phyloP scores from a whole-genome alignment of 1,139 yeast genomes.

The Saccharomyces hybrid region DNA sequence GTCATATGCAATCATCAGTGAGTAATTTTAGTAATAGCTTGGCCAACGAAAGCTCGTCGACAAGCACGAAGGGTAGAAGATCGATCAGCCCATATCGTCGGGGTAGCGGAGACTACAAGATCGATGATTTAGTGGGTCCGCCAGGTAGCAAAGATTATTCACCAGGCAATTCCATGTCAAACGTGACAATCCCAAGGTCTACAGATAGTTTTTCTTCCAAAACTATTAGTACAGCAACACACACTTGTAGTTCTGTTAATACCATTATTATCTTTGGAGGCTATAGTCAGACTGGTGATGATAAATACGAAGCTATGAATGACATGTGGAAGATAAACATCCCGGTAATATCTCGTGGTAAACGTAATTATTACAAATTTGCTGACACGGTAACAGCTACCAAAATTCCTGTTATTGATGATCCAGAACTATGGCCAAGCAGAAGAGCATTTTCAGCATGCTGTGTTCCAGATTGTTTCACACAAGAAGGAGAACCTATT shows the following conservation, averaged over 20 bases:
- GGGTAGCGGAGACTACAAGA: not conserved
- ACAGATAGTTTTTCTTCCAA: not conserved
- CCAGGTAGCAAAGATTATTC: not conserved
- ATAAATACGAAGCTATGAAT: slow-evolving; percentile 35
- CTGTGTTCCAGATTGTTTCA: slow-evolving; percentile 15
- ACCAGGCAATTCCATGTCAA: not conserved
- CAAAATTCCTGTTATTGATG: slow-evolving; percentile 19
- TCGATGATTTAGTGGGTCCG: not conserved
- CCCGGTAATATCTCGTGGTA: slow-evolving; percentile 33
- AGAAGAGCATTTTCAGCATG: slow-evolving; percentile 35
- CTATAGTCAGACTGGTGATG: slow-evolving; percentile 28
- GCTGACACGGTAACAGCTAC: slow-evolving; percentile 32
- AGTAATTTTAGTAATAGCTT: not conserved
- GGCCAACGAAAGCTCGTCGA: not conserved
- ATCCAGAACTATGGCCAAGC: slow-evolving; percentile 27
- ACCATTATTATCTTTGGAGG: slow-evolving; percentile 41
- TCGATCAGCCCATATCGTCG: not conserved
- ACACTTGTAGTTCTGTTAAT: slow-evolving; percentile 7
- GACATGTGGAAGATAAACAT: slow-evolving; percentile 45
- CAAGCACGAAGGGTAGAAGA: not conserved
- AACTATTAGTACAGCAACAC: not conserved
- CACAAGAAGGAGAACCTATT: slow-evolving; percentile 10
- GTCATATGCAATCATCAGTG: slow-evolving; percentile 36
- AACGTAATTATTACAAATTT: slow-evolving; percentile 31
- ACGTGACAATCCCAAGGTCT: not conserved